phyloP scores from a whole-genome alignment of 768 basidiomycete genomes.

The Suillus fuscotomentosus region DNA sequence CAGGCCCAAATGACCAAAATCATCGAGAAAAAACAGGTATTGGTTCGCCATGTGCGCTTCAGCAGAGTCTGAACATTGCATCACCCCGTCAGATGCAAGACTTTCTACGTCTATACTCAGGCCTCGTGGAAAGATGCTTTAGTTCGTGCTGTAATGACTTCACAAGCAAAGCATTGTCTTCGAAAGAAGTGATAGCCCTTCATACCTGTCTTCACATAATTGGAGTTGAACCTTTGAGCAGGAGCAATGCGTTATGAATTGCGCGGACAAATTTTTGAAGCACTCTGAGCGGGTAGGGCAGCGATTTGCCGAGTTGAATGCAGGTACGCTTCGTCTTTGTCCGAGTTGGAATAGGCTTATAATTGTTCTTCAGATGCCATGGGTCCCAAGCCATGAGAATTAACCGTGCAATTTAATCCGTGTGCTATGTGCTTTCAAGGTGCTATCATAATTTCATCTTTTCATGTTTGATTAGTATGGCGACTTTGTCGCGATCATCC shows the following conservation, averaged over 20 bases:
- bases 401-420: neutral
- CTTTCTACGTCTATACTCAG: constrained; percentile 93
- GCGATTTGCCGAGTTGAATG: constrained; percentile 89
- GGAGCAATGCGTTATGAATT: constrained; percentile 90
- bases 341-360: neutral
- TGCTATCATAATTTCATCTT: constrained; percentile 8
- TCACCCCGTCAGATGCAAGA: constrained; percentile 83
- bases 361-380: constrained; percentile 28
- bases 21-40: constrained; percentile 96
- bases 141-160: constrained; percentile 95
- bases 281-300: constrained; percentile 93
- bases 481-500: neutral
- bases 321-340: constrained; percentile 54
- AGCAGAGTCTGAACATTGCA: constrained; percentile 6
- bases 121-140: constrained; percentile 95
- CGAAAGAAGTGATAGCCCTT: constrained; percentile 72
- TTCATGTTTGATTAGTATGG: neutral
- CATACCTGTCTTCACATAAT: constrained; percentile 2
- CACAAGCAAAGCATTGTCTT: constrained; percentile 88
- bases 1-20: constrained; percentile 94
- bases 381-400: constrained; percentile 27
- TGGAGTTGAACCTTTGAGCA: constrained; percentile 31
- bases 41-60: constrained; percentile 10
- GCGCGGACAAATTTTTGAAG: constrained; percentile 97
- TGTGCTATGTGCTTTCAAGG: constrained; percentile 10